Percentiles rank a stretch among this genome's conserved stretches.
Conservation (phyloP, 768 basidiomycete genomes). For the Suillus paluster region DNA sequence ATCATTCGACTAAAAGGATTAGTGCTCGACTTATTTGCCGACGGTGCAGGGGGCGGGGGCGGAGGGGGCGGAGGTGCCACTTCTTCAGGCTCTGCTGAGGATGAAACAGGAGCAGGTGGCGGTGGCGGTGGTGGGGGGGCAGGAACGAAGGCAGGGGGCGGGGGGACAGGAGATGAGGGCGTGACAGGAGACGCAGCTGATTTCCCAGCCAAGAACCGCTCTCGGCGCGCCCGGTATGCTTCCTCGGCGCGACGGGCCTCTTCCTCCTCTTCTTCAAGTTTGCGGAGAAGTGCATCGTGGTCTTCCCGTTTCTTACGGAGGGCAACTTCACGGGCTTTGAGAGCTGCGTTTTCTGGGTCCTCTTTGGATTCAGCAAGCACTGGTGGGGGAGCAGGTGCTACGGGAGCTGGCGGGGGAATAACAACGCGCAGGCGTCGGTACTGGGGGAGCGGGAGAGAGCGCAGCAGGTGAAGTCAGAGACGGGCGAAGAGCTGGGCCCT, state of each 20-base stretch:
- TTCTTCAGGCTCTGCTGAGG: constrained; percentile 19
- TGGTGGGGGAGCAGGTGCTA: constrained; percentile 24
- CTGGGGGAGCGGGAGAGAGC: constrained; percentile 28
- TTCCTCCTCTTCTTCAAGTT: constrained; percentile 71
- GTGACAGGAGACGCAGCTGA: constrained; percentile 35
- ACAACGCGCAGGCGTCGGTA: constrained; percentile 25
- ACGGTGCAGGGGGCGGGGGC: constrained; percentile 31
- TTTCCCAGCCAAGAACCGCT: constrained; percentile 44
- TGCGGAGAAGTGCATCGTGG: constrained; percentile 68
- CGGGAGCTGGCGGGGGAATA: constrained; percentile 24
- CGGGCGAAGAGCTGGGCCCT: constrained; percentile 11
- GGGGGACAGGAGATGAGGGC: constrained; percentile 39
- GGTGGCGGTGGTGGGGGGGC: constrained; percentile 38
- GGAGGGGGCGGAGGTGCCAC: constrained; percentile 40
- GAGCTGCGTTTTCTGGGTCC: constrained; percentile 77
- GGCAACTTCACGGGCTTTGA: constrained; percentile 71
- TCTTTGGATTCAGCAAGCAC: constrained; percentile 48
- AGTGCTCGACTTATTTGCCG: constrained; percentile 54
- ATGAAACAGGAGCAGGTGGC: constrained; percentile 17
- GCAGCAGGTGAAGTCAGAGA: constrained; percentile 27
- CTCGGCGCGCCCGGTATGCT: constrained; percentile 37
- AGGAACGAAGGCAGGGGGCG: constrained; percentile 40
- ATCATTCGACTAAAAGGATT: constrained; percentile 83
- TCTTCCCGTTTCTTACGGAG: constrained; percentile 75
- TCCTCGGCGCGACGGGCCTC: constrained; percentile 55